Evolutionary conservation across 768 basidiomycete genomes (phyloP).

Genomic region (Plicaturopsis crispa): DNA sequence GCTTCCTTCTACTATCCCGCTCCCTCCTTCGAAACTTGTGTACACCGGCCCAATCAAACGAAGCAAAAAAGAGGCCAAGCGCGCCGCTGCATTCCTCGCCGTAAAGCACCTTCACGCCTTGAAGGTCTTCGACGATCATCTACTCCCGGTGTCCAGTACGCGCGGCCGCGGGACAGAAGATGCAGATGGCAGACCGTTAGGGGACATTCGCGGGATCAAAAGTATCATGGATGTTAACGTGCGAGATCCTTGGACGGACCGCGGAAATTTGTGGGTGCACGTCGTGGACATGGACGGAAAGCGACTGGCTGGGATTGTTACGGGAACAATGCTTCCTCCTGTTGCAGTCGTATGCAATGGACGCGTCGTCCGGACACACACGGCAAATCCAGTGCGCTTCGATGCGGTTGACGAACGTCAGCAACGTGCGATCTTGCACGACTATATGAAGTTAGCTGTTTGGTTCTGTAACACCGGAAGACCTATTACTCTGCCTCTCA

Average conservation of each 20-base stretch:
- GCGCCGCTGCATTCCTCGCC: constrained; percentile 75
- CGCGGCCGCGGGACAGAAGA: constrained; percentile 43
- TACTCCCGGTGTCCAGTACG: constrained; percentile 60
- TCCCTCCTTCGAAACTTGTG: constrained; percentile 43
- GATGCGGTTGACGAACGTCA: constrained; percentile 36
- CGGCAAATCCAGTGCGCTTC: constrained; percentile 29
- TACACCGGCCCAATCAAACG: constrained; percentile 52
- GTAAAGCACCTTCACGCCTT: constrained; percentile 60
- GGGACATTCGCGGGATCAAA: constrained; percentile 38
- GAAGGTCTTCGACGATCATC: constrained; percentile 77
- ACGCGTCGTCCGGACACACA: constrained; percentile 22
- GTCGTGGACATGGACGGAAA: constrained; percentile 42
- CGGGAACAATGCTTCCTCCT: constrained; percentile 49
- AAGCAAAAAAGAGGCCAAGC: constrained; percentile 77
- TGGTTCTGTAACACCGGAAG: constrained; percentile 57
- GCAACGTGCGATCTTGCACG: constrained; percentile 47
- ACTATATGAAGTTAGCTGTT: constrained; percentile 55
- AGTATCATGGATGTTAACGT: constrained; percentile 53
- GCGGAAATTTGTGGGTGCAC: constrained; percentile 56
- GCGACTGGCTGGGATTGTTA: constrained; percentile 54
- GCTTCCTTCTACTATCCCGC: constrained; percentile 62
- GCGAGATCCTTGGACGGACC: constrained; percentile 60
- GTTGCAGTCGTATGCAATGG: constrained; percentile 34
- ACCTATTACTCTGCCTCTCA: constrained; percentile 41
- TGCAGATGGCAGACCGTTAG: constrained; percentile 38